Evolutionary conservation across 2,329 filamentous ascomycete species (phyloP), one percentile per base, ranked within the genome.

Genomic region (Aspergillus sp.): DNA sequence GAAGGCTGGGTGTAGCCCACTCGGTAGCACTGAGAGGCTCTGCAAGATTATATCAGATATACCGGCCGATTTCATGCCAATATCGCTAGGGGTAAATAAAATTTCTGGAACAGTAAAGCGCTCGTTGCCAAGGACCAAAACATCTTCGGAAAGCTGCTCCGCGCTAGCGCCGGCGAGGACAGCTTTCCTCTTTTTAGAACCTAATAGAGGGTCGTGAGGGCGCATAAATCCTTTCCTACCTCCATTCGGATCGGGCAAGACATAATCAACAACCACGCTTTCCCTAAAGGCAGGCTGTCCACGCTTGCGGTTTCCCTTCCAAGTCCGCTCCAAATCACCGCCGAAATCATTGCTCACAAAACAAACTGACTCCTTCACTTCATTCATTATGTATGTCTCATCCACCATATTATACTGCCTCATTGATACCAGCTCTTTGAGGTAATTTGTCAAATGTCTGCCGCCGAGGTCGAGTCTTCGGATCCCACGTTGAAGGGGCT

Each of bases 391-490:
- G 72, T 96, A 88, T 1, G 90, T 89, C 67, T 99, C 95, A 72
- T 96, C 93, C 61, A 95, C 87, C 86, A 99, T 93, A 71, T 97
- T 93, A 74, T 96, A 96, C 69, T 97, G 92, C 6, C 95, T 88
- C 13, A 96, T 82, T 1, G 93, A 97, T 17, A 98, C 86, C 15
- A 96, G 82, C 56, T 95, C 90, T 48, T 95, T 93, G 34, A 99
- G 81, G 71, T 96, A 89, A 72, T 98, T 98, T 20, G 93, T 97
- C 60, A 99, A 78, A 51, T 96, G 84, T 75, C 96, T 98, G 56
- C 95, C 95, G 43, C 95, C 95, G 6, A 98, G 83, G 54, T 97
- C 92, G 47, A 99, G 85, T 39, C 95, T 84, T 18, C 93, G 87
- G 54, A 96, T 85, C 0, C 90, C 92, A 0, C 87, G 80, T 63